These are phyloP conservation scores for Russula olivacea DNA, from an alignment of 768 basidiomycete genomes.

Conservation along the genomic window DNA sequence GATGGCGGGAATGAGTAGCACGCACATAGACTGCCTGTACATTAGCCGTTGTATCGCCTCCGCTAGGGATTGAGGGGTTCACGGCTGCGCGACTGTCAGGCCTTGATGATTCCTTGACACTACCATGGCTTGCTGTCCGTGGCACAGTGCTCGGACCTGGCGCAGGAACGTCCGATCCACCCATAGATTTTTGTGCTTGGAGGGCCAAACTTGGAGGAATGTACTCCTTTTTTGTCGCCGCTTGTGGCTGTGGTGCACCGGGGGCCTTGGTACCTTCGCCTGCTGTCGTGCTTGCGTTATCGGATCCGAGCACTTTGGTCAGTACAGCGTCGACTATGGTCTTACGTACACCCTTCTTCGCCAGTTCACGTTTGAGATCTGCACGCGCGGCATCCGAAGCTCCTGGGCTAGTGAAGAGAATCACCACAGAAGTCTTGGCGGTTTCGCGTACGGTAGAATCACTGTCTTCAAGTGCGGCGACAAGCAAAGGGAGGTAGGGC, in stretches of 20 bases:
- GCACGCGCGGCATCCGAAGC: constrained; percentile 84
- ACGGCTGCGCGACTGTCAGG: constrained; percentile 56
- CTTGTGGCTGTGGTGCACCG: constrained; percentile 35
- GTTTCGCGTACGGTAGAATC: constrained; percentile 87
- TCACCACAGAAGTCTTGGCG: constrained; percentile 72
- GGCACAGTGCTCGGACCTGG: constrained; percentile 33
- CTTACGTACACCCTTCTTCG: constrained; percentile 81
- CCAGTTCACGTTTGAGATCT: constrained; percentile 89
- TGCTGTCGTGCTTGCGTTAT: constrained; percentile 36
- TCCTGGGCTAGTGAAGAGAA: constrained; percentile 77
- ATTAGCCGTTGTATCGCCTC: constrained; percentile 39
- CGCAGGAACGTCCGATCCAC: constrained; percentile 18
- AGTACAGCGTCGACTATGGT: constrained; percentile 79
- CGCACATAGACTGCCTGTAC: constrained; percentile 68
- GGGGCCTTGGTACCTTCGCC: constrained; percentile 58
- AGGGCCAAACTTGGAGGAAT: constrained; percentile 70
- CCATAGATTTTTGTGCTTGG: constrained; percentile 43
- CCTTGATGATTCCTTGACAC: constrained; percentile 45
- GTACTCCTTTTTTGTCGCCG: constrained; percentile 47
- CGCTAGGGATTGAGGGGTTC: constrained; percentile 38
- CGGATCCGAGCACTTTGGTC: constrained; percentile 51
- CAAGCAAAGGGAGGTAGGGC: constrained; percentile 71
- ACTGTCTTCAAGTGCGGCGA: constrained; percentile 83
- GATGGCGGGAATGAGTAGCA: constrained; percentile 8
- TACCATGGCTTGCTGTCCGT: constrained; percentile 46